Base-by-base conservation (phyloP, 768 basidiomycete species). In the Boletus vinaceobasis region DNA sequence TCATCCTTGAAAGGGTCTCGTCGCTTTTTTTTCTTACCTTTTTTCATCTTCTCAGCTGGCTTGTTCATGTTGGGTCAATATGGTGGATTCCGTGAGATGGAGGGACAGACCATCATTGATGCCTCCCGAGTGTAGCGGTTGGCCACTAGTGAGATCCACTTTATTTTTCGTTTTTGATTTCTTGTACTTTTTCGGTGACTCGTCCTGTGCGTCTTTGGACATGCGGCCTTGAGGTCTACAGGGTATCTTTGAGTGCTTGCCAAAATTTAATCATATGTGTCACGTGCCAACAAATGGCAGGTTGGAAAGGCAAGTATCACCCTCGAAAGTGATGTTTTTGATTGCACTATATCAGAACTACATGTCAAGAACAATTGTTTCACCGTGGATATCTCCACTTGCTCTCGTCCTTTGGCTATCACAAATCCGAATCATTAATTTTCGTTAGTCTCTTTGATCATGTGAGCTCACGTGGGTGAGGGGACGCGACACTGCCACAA, bases 21-120 rank as follows among this genome's bases (percentile, higher is more conserved):
- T 15, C 45, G 47, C 61, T 73, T 77, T 62, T 75, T 75, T 58
- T 74, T 76, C 65, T 76, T 76, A 46, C 74, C 72, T 47, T 72
- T 72, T 50, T 66, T 70, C 61, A 71, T 74, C 57, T 69, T 71
- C 45, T 57, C 62, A 37, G 37, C 55, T 56, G 49, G 53, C 50
- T 60, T 55, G 58, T 47, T 42, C 29, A 33, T 15, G 23, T 39
- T 58, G 21, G 38, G 59, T 65, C 40, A 63, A 46, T 32, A 50
- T 9, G 23, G n/a, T 37, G 21, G 43, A 23, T 21, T 23, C 29
- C 23, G 21, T 33, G 31, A 33, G 29, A 38, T 26, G 7, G 11
- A 15, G 11, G 19, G 23, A 58, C 60, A 37, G 39, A 71, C 72
- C 59, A 68, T 65, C 56, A 42, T 59, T 51, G 43, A 38, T 33